A percentile compares a stretch with the other conserved stretches of the same genome.
These are phyloP conservation scores for Aspergillus wentii DNA, from an alignment of 495 filamentous ascomycete genomes.

Conservation along the genomic window DNA sequence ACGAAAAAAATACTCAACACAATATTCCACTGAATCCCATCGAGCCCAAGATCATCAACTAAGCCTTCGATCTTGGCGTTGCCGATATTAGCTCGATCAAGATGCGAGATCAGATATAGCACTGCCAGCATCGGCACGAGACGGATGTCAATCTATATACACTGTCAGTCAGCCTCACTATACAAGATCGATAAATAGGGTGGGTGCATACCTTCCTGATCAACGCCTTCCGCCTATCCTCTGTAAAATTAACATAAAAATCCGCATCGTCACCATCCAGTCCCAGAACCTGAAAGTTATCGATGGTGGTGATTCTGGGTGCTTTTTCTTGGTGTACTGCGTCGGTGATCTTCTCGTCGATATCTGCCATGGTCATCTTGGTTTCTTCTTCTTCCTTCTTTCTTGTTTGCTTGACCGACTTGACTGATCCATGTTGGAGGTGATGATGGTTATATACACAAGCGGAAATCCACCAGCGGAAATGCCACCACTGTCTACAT, in stretches of 20 bases:
- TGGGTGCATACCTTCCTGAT: constrained; percentile 12
- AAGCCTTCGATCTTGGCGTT: constrained; percentile 74
- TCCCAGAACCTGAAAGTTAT: constrained; percentile 18
- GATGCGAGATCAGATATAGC: constrained; percentile 44
- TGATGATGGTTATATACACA: no score
- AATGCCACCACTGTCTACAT: no score
- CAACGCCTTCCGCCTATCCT: constrained; percentile 11
- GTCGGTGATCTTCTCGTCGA: constrained; percentile 9
- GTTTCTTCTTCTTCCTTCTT: no score
- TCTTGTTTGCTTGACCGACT: no score
- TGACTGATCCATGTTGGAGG: no score
- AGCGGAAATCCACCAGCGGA: no score
- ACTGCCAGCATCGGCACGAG: constrained; percentile 30
- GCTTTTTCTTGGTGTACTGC: constrained; percentile 9
- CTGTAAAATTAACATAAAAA: constrained; percentile 15
- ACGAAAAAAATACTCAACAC: constrained; percentile 63
- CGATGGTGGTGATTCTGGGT: constrained; percentile 7
- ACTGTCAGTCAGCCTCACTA: background rate
- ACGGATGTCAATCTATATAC: constrained; percentile 17
- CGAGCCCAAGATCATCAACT: constrained; percentile 53
- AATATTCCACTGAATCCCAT: constrained; percentile 54
- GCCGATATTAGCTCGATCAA: constrained; percentile 61
- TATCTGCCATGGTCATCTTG: no score
- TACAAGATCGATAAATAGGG: background rate
- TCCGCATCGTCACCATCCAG: constrained; percentile 19